phyloP scores from a whole-genome alignment of 2,329 filamentous ascomycete species.

The Calonectria pauciramosa region DNA sequence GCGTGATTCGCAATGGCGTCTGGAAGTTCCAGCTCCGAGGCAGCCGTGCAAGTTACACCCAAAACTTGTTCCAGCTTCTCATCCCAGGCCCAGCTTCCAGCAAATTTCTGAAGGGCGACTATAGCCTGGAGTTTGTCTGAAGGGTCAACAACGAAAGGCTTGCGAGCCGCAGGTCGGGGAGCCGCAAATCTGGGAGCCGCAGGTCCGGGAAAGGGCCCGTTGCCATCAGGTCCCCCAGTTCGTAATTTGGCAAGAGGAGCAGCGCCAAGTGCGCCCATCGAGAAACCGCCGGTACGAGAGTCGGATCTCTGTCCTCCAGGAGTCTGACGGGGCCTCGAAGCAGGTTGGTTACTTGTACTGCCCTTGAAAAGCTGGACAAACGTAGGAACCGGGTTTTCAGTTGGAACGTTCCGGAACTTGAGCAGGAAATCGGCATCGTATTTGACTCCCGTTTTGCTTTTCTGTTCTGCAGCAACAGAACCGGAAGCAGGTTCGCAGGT shows the following conservation, averaged over 20 bases:
- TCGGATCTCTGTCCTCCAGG: conserved; percentile 46
- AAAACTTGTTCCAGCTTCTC: conserved; percentile 43
- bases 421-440: neutral
- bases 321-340: too few relatives aligned
- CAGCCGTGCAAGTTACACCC: conserved; percentile 29
- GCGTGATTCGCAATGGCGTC: neutral
- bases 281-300: conserved; percentile 60
- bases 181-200: too few relatives aligned
- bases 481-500: too few relatives aligned
- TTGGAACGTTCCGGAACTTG: neutral
- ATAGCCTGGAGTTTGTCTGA: conserved; percentile 49
- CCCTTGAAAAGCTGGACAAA: neutral
- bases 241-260: neutral
- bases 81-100: conserved; percentile 48
- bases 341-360: neutral
- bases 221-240: neutral
- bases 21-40: conserved; percentile 19
- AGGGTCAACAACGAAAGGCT: neutral
- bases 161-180: neutral
- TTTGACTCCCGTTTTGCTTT: neutral
- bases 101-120: conserved; percentile 64
- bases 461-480: neutral
- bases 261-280: neutral
- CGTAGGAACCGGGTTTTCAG: neutral
- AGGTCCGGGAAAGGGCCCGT: too few relatives aligned